Conservation (phyloP, 331 rosid genomes). For the Malus hybrid region DNA sequence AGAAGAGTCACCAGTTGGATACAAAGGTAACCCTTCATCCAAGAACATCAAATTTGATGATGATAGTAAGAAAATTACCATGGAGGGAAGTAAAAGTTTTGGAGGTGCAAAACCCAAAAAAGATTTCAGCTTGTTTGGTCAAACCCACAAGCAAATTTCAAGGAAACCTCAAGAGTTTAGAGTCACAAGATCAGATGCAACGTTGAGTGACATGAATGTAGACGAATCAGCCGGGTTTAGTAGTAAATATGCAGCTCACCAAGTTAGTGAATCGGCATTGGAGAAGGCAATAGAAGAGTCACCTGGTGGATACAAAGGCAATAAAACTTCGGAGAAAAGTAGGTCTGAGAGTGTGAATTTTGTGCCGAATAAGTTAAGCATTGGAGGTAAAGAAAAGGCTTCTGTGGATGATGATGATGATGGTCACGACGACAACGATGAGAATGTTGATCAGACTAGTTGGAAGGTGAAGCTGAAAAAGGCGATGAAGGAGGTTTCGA, state of each 20-base stretch:
- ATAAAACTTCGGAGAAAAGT: neutral
- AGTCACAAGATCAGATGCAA: neutral
- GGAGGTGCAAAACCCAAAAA: neutral
- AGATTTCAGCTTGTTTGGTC: neutral
- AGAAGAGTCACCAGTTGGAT: neutral
- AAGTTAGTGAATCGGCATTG: neutral
- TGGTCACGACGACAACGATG: neutral
- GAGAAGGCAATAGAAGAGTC: neutral
- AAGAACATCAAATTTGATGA: neutral
- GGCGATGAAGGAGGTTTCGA: neutral
- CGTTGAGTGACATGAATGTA: neutral
- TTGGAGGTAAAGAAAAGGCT: neutral
- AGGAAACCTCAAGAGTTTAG: neutral
- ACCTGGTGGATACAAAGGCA: neutral
- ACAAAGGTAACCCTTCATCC: neutral
- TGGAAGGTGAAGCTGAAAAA: neutral
- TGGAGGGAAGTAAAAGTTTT: neutral
- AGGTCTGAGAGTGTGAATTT: neutral
- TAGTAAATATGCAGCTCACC: neutral
- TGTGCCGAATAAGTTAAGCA: neutral
- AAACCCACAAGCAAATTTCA: neutral
- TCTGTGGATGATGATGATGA: neutral
- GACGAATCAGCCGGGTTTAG: neutral
- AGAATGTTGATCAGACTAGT: neutral
- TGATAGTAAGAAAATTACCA: neutral